Base-by-base conservation (phyloP, 202 grass and related monocot species). In the Zoysia matrella region DNA sequence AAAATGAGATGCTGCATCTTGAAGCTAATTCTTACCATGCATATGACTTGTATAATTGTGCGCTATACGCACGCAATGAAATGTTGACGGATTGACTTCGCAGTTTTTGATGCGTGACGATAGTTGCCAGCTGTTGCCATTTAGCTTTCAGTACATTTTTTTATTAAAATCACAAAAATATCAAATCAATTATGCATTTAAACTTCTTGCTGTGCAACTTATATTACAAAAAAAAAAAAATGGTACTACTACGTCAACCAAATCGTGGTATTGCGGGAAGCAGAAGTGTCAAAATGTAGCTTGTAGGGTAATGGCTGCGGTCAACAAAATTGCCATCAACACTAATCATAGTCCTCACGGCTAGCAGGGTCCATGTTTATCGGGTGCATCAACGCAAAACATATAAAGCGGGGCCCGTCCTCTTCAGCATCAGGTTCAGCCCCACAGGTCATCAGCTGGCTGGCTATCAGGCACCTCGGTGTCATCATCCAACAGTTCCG, bases 381-480 rank as follows among this genome's bases (percentile, higher is more conserved):
- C 30, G 64, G 43, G 16, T 72, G 52, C 11, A 77, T 13, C 49
- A 79, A 79, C 10, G 51, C 64, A 79, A 47, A 71, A 76, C 44
- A 48, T 39, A 36, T 70, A 47, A 48, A 73, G 63, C 14, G 11
- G 8, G 8, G 46, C 15, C 52, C n/a, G 14, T 71, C 56, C 18
- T 18, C 61, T 61, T 13, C 60, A 52, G 4, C 13, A 67, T 52
- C 67, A 3, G 47, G 77, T 85, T 94, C 83, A 65, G 81, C 50
- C 58, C 76, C 81, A 68, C 52, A 82, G 53, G 74, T 72, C 15
- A n/a, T 92, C 84, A 8, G 61, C 36, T 70, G 88, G 86, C 68
- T 92, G 88, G 82, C 81, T 90, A 83, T 90, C 89, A 56, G 88
- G 88, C 30, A 90, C 79, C 48, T 85, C 82, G 5, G 78, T 87